Evolutionary conservation across 805 yeast species (phyloP).

Genomic region (Priceomyces medius): DNA sequence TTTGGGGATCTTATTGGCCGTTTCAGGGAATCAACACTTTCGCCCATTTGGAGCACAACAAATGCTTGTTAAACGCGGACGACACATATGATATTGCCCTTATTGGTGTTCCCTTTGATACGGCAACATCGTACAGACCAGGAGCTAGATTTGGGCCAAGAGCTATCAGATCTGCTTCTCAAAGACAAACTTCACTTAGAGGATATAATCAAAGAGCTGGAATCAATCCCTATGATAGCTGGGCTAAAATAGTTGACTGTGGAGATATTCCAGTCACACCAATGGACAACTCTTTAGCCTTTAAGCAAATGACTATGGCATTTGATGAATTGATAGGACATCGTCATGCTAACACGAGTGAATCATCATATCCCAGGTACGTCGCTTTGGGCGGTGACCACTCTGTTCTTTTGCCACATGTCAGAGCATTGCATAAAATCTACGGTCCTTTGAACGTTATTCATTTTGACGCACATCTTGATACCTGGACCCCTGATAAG

Average conservation of each 20-base stretch:
- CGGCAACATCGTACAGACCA: constrained; percentile 74
- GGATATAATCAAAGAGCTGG: constrained; percentile 71
- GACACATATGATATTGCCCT: constrained; percentile 63
- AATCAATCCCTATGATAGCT: constrained; percentile 48
- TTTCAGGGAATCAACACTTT: constrained; percentile 66
- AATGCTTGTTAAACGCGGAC: constrained; percentile 53
- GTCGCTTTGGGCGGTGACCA: constrained; percentile 85
- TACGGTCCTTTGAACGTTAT: constrained; percentile 72
- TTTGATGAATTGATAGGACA: constrained; percentile 55
- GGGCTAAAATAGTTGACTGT: constrained; percentile 54
- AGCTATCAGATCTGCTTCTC: constrained; percentile 66
- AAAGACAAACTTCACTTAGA: constrained; percentile 64
- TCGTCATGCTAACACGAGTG: constrained; percentile 23
- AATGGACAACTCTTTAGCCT: constrained; percentile 55
- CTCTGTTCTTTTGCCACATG: constrained; percentile 68
- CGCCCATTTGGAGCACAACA: constrained; percentile 66
- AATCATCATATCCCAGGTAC: constrained; percentile 52
- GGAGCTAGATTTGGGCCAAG: constrained; percentile 86
- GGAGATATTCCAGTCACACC: constrained; percentile 61
- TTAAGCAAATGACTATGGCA: constrained; percentile 53
- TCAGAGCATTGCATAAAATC: constrained; percentile 58
- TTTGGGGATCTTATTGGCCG: constrained; percentile 78
- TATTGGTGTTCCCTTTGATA: constrained; percentile 81
- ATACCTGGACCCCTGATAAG: constrained; percentile 74
- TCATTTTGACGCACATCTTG: constrained; percentile 85